Evolutionary conservation across 2,329 filamentous ascomycete genomes (phyloP).

Genomic region (Aureobasidium sp.): DNA sequence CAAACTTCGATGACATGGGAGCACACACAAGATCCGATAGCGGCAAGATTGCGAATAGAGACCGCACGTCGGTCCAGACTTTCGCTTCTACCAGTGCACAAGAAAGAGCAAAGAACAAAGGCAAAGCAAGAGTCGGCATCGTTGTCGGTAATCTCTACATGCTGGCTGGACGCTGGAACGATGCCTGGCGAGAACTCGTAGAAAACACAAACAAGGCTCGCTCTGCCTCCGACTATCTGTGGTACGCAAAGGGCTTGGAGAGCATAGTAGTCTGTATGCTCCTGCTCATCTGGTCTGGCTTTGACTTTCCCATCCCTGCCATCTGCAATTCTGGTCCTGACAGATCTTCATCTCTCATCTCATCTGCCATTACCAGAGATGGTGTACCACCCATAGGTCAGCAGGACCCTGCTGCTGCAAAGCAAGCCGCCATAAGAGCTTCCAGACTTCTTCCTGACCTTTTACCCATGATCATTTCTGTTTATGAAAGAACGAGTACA

Average conservation of each 20-base stretch:
- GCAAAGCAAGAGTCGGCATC: constrained; percentile 69
- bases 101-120: constrained; percentile 60
- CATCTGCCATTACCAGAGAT: constrained; percentile 5
- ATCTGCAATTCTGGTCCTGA: constrained; percentile 26
- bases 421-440: constrained; percentile 38
- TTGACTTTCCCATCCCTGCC: constrained; percentile 59
- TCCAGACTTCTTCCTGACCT: constrained; percentile 61
- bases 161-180: constrained; percentile 80
- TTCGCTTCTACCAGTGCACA: constrained; percentile 62
- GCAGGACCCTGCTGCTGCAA: constrained; percentile 15
- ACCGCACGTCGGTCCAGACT: constrained; percentile 56
- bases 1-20: constrained; percentile 47
- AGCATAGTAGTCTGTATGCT: constrained; percentile 75
- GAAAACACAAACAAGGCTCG: constrained; percentile 73
- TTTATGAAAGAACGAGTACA: constrained; percentile 61
- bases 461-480: constrained; percentile 62
- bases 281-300: constrained; percentile 72
- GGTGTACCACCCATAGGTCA: constrained; percentile 11
- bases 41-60: constrained; percentile 32
- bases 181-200: constrained; percentile 73
- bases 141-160: constrained; percentile 80
- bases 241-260: constrained; percentile 93
- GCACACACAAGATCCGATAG: constrained; percentile 26
- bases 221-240: constrained; percentile 81
- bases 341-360: constrained; percentile 15